A percentile compares a stretch with the other conserved stretches of the same genome.
These are phyloP conservation scores for Marasmius fiardii DNA, from an alignment of 1,284 basidiomycete genomes.

Conservation along the genomic window DNA sequence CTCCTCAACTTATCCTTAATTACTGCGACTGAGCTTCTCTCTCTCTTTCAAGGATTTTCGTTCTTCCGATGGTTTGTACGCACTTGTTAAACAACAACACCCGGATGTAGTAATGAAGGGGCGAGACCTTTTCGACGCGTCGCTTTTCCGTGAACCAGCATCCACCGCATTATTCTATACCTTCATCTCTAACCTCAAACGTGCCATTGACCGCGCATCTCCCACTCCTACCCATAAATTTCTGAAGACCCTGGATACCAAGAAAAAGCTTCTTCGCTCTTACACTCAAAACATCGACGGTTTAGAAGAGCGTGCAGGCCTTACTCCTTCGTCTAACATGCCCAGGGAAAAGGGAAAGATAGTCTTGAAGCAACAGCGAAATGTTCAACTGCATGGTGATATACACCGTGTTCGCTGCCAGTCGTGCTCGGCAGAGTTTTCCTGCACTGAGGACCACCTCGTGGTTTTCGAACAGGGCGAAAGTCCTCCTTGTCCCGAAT, in stretches of 20 bases:
- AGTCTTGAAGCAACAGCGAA: conserved; percentile 69
- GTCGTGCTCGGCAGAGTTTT: conserved; percentile 74
- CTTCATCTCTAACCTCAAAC: conserved; percentile 89
- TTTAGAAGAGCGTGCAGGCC: conserved; percentile 79
- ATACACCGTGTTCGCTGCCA: conserved; percentile 85
- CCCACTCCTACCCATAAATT: conserved; percentile 89
- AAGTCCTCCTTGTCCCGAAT: conserved; percentile 83
- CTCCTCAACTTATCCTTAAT: background rate
- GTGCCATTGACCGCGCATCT: conserved; percentile 74
- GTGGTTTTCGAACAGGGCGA: conserved; percentile 61
- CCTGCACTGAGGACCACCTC: conserved; percentile 62
- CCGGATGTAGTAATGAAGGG: conserved; percentile 61
- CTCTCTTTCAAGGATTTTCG: conserved; percentile 74
- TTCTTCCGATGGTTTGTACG: conserved; percentile 85
- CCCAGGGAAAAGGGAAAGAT: conserved; percentile 58
- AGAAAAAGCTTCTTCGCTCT: conserved; percentile 82
- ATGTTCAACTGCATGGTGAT: conserved; percentile 91
- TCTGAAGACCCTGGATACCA: conserved; percentile 79
- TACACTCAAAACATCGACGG: conserved; percentile 98
- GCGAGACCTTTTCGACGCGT: background rate
- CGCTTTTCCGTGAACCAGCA: background rate
- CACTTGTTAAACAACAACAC: conserved; percentile 81
- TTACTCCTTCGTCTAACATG: conserved; percentile 62
- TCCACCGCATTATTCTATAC: conserved; percentile 72
- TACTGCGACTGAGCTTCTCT: conserved; percentile 4